phyloP scores from a whole-genome alignment of 2,329 filamentous ascomycete species.

The Calonectria ilicicola region DNA sequence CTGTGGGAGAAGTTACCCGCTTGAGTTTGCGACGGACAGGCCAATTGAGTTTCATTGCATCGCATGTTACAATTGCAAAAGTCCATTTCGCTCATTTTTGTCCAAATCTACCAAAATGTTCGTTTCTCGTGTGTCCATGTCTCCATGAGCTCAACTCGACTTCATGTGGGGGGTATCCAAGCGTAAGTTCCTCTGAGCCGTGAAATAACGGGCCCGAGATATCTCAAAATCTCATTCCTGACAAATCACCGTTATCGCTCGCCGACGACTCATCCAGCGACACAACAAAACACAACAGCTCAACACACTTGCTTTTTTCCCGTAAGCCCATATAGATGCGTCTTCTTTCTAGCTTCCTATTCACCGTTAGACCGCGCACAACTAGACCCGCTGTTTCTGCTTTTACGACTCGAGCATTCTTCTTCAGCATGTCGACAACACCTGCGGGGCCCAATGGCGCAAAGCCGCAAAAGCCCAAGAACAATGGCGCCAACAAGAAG shows the following conservation, averaged over 20 bases:
- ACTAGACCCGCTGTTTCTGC: constrained; percentile 22
- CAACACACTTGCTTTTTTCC: background rate
- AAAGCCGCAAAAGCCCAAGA: constrained; percentile 44
- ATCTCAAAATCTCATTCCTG: constrained; percentile 31
- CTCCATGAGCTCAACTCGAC: background rate
- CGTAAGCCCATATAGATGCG: constrained; percentile 35
- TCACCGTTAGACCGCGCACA: constrained; percentile 29
- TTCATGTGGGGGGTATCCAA: constrained; percentile 33
- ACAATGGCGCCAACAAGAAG: constrained; percentile 56
- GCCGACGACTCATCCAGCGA: constrained; percentile 37
- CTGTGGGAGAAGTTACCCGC: background rate
- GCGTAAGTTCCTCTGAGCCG: constrained; percentile 22
- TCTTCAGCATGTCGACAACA: constrained; percentile 43
- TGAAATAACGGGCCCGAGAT: constrained; percentile 32
- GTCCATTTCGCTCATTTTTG: background rate
- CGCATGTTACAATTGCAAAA: background rate
- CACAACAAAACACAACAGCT: constrained; percentile 5
- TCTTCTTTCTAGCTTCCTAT: constrained; percentile 25
- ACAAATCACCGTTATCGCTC: constrained; percentile 42
- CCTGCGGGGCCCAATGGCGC: constrained; percentile 28
- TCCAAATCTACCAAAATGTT: background rate
- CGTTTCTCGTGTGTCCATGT: background rate
- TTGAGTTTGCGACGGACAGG: background rate
- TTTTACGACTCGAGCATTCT: constrained; percentile 3
- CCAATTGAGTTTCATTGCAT: background rate